Base-by-base conservation (phyloP, 306 rosid species). In the Dryas octopetala region DNA sequence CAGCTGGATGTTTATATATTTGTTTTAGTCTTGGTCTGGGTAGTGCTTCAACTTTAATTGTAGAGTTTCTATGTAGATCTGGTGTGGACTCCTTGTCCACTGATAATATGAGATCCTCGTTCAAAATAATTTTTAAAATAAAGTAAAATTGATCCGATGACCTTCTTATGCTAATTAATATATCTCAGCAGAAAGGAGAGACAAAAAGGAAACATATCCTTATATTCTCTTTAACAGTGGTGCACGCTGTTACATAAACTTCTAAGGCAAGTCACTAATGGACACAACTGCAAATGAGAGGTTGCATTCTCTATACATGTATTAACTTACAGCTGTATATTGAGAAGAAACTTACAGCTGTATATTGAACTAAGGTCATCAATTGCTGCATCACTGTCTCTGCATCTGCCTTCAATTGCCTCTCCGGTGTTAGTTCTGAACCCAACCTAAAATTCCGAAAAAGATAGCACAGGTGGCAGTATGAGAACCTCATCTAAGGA, bases 321-420 rank as follows among this genome's bases (percentile, higher is more conserved):
- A 50, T 60, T 58, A 78, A 90, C 99, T 90, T 88, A 96, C 99
- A 62, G 98, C 96, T 71, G 99, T 92, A 88, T 82, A 82, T 62
- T 88, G 97, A 68, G 38, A 32, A 32, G 38, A 32, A 78, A 90
- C 99, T 90, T 88, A 96, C 99, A 62, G 98, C 96, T 71, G 99
- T 96, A 88, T 82, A 82, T 62, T 88, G 97, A 68, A 90, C 99
- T 77, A 83, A 85, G 72, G 86, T 82, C 98, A 90, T 92, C 79
- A 92, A 74, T 75, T 92, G 94, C 76, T 85, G 88, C 97, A 90
- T 89, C 88, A 92, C 86, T 55, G 88, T 76, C 78, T 90, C 91
- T 38, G 99, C 96, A 76, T 92, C 98, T 45, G 85, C 97, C 83
- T 90, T 87, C 86, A 92, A 88, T 82, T 90, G 99, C 76, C 66